Evolutionary conservation across 2,329 filamentous ascomycete genomes (phyloP), one percentile per base, ranked within the genome.

Genomic region (Curvularia sp.): DNA sequence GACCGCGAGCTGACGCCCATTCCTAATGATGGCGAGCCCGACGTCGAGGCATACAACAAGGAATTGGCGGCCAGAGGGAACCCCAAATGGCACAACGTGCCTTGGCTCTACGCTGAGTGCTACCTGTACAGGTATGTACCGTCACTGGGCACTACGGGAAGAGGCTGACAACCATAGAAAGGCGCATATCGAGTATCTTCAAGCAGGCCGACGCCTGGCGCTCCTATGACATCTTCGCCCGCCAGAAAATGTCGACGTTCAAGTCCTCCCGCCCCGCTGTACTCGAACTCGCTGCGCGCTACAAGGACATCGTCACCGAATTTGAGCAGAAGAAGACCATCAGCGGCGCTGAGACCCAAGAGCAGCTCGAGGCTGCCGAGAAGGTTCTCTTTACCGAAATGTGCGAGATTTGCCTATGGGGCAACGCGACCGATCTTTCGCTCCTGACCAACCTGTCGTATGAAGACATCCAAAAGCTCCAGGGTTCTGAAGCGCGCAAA

Each of bases 371-470:
- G 30, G 86, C 89, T 55, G 88, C 91, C 0, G 91, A 96, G 74
- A 86, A 87, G 73, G 78, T 93, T 0, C 81, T 97, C 26, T 98
- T 98, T 79, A 84, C 84, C 24, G 94, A 98, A 75, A 96, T 98
- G 90, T 93, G 89, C 78, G 92, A 97, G 82, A 95, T 97, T 68
- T 97, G 93, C 75, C 85, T 98, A 1, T 98, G 94, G 94, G 94
- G 94, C 10, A 98, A 98, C 76, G 95, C 94, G 1, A 98, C 94
- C 0, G 95, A 98, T 76, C 83, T 98, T 13, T 96, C 92, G 0
- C 88, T 98, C 20, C 83, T 98, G 55, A 97, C 93, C 0, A 93
- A 89, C 68, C 84, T 97, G 55, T 92, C 90, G 1, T 97, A 97
- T 77, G 93, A 97, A 70, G 95, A 98, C 72, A 96, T 99, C 65